A percentile compares a stretch with the other conserved stretches of the same genome.
Conservation (phyloP, 306 rosid species). For the Gastrolobium bilobum region DNA sequence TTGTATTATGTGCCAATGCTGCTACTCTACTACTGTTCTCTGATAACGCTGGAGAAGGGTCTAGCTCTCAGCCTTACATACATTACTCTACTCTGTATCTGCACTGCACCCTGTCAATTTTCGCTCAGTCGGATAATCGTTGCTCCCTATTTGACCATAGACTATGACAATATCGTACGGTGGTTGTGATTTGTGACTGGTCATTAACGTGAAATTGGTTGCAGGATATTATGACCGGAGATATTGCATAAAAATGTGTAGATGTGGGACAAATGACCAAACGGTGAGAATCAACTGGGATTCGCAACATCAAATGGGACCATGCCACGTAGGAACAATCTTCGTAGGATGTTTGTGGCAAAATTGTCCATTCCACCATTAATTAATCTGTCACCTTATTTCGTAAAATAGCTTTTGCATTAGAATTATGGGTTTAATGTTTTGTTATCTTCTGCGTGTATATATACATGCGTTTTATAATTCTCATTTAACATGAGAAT, state of each 20-base stretch:
- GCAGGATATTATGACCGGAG: not conserved
- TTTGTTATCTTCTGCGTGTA: too few species aligned
- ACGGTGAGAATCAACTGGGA: not conserved
- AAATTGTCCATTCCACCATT: not conserved
- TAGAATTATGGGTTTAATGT: too few species aligned
- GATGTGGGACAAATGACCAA: not conserved
- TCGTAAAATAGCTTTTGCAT: too few species aligned
- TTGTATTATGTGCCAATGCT: constrained; percentile 16
- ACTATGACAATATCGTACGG: constrained; percentile 16
- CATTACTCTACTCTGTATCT: not conserved
- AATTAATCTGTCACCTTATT: not conserved
- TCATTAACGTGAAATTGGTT: not conserved
- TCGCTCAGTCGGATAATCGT: not conserved
- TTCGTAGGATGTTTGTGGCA: not conserved
- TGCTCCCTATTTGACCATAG: not conserved
- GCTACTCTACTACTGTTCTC: not conserved
- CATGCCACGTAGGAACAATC: constrained; percentile 46
- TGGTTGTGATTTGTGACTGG: not conserved
- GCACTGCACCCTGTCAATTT: not conserved
- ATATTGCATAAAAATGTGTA: not conserved
- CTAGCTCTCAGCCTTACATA: constrained; percentile 39
- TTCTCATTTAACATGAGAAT: too few species aligned
- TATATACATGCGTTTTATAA: too few species aligned
- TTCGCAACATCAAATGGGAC: constrained; percentile 38
- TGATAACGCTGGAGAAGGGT: constrained; percentile 22